Percentiles rank a stretch among this genome's conserved stretches.
Evolutionary conservation across 2,329 filamentous ascomycete species (phyloP).

Genomic region (Daldinia sp.): DNA sequence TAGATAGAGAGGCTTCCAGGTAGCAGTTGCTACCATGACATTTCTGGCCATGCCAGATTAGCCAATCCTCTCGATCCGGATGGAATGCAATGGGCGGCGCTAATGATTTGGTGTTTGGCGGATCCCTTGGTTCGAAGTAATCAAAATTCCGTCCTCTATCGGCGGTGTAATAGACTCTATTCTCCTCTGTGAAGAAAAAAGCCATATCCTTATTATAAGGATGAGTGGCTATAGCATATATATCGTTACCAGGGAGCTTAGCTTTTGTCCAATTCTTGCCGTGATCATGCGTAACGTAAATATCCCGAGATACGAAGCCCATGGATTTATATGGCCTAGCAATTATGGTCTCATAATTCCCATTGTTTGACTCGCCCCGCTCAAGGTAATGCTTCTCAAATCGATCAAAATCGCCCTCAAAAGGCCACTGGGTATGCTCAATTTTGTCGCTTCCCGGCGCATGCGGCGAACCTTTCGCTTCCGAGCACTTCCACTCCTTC

Average conservation of each 20-base stretch:
- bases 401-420: constrained; percentile 67
- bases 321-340: constrained; percentile 63
- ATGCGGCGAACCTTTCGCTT: constrained; percentile 62
- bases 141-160: constrained; percentile 82
- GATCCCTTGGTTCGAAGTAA: constrained; percentile 76
- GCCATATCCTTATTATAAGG: constrained; percentile 84
- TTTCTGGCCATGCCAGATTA: constrained; percentile 87
- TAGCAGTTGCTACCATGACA: constrained; percentile 75
- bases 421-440: constrained; percentile 68
- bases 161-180: constrained; percentile 81
- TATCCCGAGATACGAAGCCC: constrained; percentile 63
- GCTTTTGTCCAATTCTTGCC: constrained; percentile 83
- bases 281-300: constrained; percentile 85
- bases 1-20: constrained; percentile 79
- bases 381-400: constrained; percentile 82
- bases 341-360: constrained; percentile 78
- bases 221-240: constrained; percentile 81
- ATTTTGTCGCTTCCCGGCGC: constrained; percentile 76
- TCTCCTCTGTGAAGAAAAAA: constrained; percentile 80
- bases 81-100: constrained; percentile 78
- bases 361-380: constrained; percentile 72
- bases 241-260: constrained; percentile 74
- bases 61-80: constrained; percentile 85
- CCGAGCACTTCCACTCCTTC: constrained; percentile 82
- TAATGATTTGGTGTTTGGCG: constrained; percentile 54